phyloP scores from a whole-genome alignment of 139 green algal species.

The Mesotaenium endlicherianum region DNA sequence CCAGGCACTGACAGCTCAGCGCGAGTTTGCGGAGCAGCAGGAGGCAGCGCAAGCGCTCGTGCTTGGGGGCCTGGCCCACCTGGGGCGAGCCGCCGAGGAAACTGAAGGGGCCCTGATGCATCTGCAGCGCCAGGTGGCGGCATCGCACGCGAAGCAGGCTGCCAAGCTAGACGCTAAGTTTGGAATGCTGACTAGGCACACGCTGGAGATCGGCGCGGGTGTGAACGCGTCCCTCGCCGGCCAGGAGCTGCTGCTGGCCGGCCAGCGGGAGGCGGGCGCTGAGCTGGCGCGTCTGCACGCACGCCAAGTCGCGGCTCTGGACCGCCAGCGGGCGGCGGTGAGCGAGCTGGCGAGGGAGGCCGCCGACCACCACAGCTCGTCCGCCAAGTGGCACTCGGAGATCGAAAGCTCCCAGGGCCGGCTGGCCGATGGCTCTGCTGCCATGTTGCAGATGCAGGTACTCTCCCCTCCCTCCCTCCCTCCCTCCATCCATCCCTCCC shows the following conservation, averaged over 20 bases:
- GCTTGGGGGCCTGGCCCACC: not conserved
- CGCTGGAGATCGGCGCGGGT: not conserved
- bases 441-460: not conserved
- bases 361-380: not conserved
- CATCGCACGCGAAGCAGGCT: not conserved
- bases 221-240: not conserved
- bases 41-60: not conserved
- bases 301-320: conserved; percentile 2
- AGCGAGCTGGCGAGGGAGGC: conserved; percentile 5
- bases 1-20: not conserved
- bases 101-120: not conserved
- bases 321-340: conserved; percentile 4
- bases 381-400: conserved; percentile 21
- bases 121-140: not conserved
- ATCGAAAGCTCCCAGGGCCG: not conserved
- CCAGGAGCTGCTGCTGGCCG: conserved; percentile 22
- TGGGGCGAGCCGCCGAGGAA: not conserved
- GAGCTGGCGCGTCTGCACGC: not conserved
- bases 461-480: not conserved
- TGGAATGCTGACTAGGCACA: not conserved
- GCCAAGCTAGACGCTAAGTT: not conserved
- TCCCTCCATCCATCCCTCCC: no score
- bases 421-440: not conserved
- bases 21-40: conserved; percentile 20
- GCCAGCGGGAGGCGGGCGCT: not conserved